These are phyloP conservation scores for Gaertneriomyces sp. DNA, from an alignment of 192 early-diverging fungal genomes.

Conservation along the genomic window DNA sequence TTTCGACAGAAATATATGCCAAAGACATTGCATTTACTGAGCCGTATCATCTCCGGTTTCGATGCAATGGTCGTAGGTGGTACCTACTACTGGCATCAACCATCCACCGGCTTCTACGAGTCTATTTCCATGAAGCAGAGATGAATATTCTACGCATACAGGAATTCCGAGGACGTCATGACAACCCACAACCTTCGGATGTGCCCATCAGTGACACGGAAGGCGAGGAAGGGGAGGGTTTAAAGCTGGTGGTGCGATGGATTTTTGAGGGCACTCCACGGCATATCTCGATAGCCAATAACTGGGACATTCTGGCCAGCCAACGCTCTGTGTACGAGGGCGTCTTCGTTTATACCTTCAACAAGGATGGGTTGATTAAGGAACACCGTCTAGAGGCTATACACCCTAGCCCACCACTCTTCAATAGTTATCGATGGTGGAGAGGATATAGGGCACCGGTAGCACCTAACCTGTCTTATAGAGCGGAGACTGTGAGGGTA, in stretches of 20 bases:
- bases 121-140: slow-evolving; percentile 13
- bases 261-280: slow-evolving; percentile 45
- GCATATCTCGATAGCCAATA: slow-evolving; percentile 10
- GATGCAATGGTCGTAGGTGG: slow-evolving; percentile 7
- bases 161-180: background rate
- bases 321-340: slow-evolving; percentile 40
- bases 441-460: slow-evolving; percentile 1
- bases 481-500: background rate
- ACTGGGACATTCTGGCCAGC: slow-evolving; percentile 5
- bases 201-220: background rate
- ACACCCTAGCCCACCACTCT: slow-evolving; percentile 33
- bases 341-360: slow-evolving; percentile 41
- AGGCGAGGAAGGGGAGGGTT: background rate
- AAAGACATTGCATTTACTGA: slow-evolving; percentile 18
- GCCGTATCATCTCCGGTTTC: slow-evolving; percentile 15
- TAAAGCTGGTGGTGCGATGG: slow-evolving; percentile 35
- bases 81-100: slow-evolving; percentile 9
- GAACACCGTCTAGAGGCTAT: slow-evolving; percentile 37
- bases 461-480: background rate
- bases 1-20: slow-evolving; percentile 19
- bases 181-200: background rate
- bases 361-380: slow-evolving; percentile 27
- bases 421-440: slow-evolving; percentile 24
- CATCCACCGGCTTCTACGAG: background rate
- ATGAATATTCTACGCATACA: slow-evolving; percentile 12